Evolutionary conservation across 2,329 filamentous ascomycete species (phyloP), one percentile per base, ranked within the genome.

Genomic region (Chaetomiaceae sp.): DNA sequence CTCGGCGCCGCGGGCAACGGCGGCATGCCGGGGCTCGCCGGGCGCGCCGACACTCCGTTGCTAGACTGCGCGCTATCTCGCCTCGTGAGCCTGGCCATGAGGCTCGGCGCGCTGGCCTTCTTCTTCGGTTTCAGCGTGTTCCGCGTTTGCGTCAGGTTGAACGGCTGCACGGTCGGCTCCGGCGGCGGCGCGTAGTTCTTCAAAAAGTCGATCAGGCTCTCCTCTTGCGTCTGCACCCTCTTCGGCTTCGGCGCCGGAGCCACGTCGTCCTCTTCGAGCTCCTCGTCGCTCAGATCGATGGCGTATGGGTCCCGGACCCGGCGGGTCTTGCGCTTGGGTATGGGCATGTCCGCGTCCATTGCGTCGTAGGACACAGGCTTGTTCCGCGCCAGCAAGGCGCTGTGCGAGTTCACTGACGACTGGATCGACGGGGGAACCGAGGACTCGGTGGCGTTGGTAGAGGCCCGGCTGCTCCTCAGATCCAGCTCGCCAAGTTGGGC

Each of bases 261-360:
- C 24, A 79, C 61, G 3, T 64, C 56, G 9, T 66, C 71, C 2
- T 81, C 74, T 12, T 79, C 75, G 8, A 82, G 73, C 4, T 82
- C 82, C 44, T 85, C 79, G 46, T 88, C 84, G 57, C 83, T 86
- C 24, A 81, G 72, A 60, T 96, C 90, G 53, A 97, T 88, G n/a
- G 89, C 88, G 56, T 97, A 97, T 0, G 91, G 93, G 59, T 98
- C 93, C 47, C 79, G 86, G 42, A 89, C 80, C 22, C 88, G 81
- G 37, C 84, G 79, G 36, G 84, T 86, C 60, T 86, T 95, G 44
- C 86, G 79, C 56, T 79, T 77, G 5, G 87, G 84, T 61, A 81
- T 75, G 64, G 72, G 51, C 59, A 73, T 72, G 39, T 76, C 70
- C 1, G 73, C 72, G 2, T 76, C 72, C 22, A 72, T 72, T 38